Base-by-base conservation (phyloP, 495 filamentous ascomycete species). In the Halenospora varia region DNA sequence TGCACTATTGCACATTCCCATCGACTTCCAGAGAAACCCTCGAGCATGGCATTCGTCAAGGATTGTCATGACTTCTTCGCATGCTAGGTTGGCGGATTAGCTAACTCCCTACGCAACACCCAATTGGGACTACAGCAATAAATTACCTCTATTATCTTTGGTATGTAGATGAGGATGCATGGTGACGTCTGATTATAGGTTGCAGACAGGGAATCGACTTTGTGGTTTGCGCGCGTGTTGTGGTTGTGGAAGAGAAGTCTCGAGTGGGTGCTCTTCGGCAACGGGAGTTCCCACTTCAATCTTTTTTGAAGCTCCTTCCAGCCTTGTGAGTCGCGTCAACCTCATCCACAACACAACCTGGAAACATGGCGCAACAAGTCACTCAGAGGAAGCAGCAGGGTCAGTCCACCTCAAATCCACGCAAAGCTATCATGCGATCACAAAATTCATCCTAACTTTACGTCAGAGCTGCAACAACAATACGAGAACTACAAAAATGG, bases 91-190 rank as follows among this genome's bases (percentile, higher is more conserved):
- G 25, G 18, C 15, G 41, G 18, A 59, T 61, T 20, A 59, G 53
- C 19, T 25, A 41, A 48, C 19, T 44, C 44, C 22, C 1, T 13
- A 49, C 25, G 25, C 39, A 40, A 20, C 6, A 18, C 48, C 26
- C 8, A 24, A 8, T 25, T 23, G 25, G 23, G 29, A 17, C 19
- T 26, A 15, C 39, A 6, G 53, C 22, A 51, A 48, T n/a, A 35
- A 45, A 76, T 24, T 81, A 96, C 94, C 91, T 70, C 74, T 75
- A 62, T 96, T 96, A 65, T 96, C 83, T 61, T 91, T 88, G 22
- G 90, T 96, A 65, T 97, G 92, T 2, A 98, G 74, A 73, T 96
- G 92, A 22, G 94, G 94, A 89, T 98, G 94, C 94, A 98, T 98
- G 48, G 73, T 85, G 69, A 53, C 29, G 29, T 35, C 29, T 35